These are phyloP conservation scores for Gnomoniopsis smithogilvyi DNA, from an alignment of 2,329 filamentous ascomycete genomes.

Conservation along the genomic window DNA sequence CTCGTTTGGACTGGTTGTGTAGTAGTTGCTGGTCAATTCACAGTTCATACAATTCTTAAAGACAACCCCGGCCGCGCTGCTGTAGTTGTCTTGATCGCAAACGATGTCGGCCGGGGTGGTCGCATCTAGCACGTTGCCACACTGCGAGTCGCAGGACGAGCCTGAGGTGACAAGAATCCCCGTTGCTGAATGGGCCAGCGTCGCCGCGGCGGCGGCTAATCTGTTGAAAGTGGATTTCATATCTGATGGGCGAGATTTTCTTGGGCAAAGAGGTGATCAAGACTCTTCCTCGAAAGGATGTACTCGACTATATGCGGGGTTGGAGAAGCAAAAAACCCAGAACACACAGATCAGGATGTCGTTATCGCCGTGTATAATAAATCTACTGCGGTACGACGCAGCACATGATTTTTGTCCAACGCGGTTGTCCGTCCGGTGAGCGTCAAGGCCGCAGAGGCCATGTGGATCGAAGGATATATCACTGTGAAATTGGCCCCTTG, in stretches of 20 bases:
- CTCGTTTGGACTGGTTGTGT: slow-evolving; percentile 31
- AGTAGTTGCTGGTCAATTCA: slow-evolving; percentile 47
- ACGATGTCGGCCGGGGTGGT: slow-evolving; percentile 46
- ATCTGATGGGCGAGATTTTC: not conserved
- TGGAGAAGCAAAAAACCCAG: not conserved
- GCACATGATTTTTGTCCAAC: slow-evolving; percentile 1
- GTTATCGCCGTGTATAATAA: slow-evolving; percentile 8
- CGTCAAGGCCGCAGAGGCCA: slow-evolving; percentile 1
- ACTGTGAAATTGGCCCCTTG: not conserved
- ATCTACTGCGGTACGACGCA: slow-evolving; percentile 7
- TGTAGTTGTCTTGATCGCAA: slow-evolving; percentile 41
- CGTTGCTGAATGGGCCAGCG: slow-evolving; percentile 20
- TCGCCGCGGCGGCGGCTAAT: slow-evolving; percentile 13
- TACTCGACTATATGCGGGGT: slow-evolving; percentile 9
- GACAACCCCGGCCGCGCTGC: slow-evolving; percentile 40
- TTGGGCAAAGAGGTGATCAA: not conserved
- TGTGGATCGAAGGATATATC: slow-evolving; percentile 9
- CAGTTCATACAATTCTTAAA: slow-evolving; percentile 51
- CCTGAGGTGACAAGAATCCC: slow-evolving; percentile 41
- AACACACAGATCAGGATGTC: not conserved
- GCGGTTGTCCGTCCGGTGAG: not conserved
- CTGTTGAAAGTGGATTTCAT: slow-evolving; percentile 17
- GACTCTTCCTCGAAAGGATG: not conserved
- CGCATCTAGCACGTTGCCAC: slow-evolving; percentile 49
- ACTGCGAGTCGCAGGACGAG: slow-evolving; percentile 48